phyloP scores from a whole-genome alignment of 495 filamentous ascomycete genomes.

The Penicillium ucsense region DNA sequence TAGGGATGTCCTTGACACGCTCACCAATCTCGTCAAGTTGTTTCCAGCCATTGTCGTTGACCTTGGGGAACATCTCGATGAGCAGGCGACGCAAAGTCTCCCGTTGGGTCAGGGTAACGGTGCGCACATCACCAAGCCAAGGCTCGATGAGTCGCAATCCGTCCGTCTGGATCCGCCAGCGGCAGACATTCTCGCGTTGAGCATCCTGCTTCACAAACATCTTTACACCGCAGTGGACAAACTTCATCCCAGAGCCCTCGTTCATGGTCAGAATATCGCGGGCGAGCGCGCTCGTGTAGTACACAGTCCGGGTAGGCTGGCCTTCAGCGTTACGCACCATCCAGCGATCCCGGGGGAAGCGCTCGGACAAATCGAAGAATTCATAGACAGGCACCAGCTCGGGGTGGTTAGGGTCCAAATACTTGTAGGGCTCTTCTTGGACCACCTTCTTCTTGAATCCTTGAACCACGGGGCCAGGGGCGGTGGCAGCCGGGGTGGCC shows the following conservation, averaged over 20 bases:
- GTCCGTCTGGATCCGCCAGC: conserved; percentile 92
- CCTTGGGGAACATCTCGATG: conserved; percentile 91
- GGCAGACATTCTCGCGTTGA: conserved; percentile 70
- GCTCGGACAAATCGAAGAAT: conserved; percentile 73
- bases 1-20: conserved; percentile 63
- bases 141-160: conserved; percentile 79
- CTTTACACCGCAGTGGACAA: conserved; percentile 92
- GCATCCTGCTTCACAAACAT: conserved; percentile 98
- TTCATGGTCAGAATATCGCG: conserved; percentile 74
- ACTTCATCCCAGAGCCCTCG: conserved; percentile 82
- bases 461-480: conserved; percentile 10
- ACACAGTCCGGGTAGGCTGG: conserved; percentile 76
- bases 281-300: conserved; percentile 83
- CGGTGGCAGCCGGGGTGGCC: conserved; percentile 22
- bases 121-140: conserved; percentile 70
- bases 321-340: conserved; percentile 90
- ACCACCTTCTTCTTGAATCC: conserved; percentile 35
- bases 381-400: conserved; percentile 63
- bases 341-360: conserved; percentile 83
- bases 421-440: conserved; percentile 88
- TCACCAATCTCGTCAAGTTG: conserved; percentile 79
- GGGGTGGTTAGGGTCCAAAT: conserved; percentile 57
- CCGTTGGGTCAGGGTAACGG: conserved; percentile 63
- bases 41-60: conserved; percentile 56
- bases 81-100: conserved; percentile 70